A percentile compares a stretch with the other conserved stretches of the same genome.
Conservation (phyloP, 805 yeast species). For the Priceomyces haplophilus region DNA sequence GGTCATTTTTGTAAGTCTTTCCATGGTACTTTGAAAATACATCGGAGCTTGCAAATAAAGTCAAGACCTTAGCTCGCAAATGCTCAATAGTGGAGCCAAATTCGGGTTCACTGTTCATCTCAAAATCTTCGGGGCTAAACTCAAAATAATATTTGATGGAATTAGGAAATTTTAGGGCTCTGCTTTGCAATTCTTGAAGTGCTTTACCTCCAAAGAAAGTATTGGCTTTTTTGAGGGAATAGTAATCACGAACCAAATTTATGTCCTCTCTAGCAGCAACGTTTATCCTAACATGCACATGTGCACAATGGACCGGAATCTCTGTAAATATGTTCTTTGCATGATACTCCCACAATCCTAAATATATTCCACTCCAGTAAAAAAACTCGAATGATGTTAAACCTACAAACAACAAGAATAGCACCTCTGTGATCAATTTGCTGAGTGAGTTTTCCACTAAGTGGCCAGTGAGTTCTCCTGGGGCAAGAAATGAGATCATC, state of each 20-base stretch:
- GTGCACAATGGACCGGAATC: slow-evolving; percentile 77
- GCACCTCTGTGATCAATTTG: slow-evolving; percentile 26
- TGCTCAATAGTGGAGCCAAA: slow-evolving; percentile 67
- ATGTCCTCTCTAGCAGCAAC: slow-evolving; percentile 21
- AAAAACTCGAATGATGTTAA: slow-evolving; percentile 37
- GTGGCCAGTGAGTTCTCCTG: slow-evolving; percentile 20
- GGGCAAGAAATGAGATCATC: slow-evolving; percentile 3
- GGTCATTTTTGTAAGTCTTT: slow-evolving; percentile 6
- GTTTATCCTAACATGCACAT: slow-evolving; percentile 56
- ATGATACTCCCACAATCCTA: slow-evolving; percentile 47
- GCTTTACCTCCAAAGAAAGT: slow-evolving; percentile 22
- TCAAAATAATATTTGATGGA: slow-evolving; percentile 62
- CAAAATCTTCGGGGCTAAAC: slow-evolving; percentile 79
- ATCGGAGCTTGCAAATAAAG: slow-evolving; percentile 47
- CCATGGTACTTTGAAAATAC: slow-evolving; percentile 19
- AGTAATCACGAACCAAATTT: slow-evolving; percentile 24
- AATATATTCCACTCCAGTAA: slow-evolving; percentile 42
- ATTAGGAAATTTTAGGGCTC: slow-evolving; percentile 18
- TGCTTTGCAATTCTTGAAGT: slow-evolving; percentile 13
- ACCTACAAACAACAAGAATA: slow-evolving; percentile 21
- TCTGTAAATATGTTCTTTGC: slow-evolving; percentile 65
- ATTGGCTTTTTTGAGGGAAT: slow-evolving; percentile 23
- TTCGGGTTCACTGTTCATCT: slow-evolving; percentile 55
- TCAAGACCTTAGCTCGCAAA: slow-evolving; percentile 54
- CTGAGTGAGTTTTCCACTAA: slow-evolving; percentile 25